Evolutionary conservation across 176 grass and related monocot species (phyloP).

Genomic region (Triticum aestivum): IWGSC_CS_RefSeq_v2.1 NC_057812.1:720375218-720375717

Average conservation of each 20-base stretch:
- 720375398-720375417: constrained; percentile 26
- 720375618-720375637: too few species aligned
- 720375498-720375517: not conserved
- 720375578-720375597: not conserved
- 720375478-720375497: constrained; percentile 5
- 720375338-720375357: not conserved
- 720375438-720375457: constrained; percentile 28
- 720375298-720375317: not conserved
- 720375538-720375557: not conserved
- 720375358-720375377: constrained; percentile 42
- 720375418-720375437: not conserved
- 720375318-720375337: too few species aligned
- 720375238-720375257: not conserved
- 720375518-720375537: constrained; percentile 17
- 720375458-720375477: not conserved
- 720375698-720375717: too few species aligned
- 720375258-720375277: too few species aligned
- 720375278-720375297: too few species aligned
- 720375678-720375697: too few species aligned
- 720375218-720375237: not conserved
- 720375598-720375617: not conserved
- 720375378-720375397: constrained; percentile 31
- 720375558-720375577: not conserved
- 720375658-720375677: too few species aligned
- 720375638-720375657: not conserved